Evolutionary conservation across 352 stramenopile species (phyloP), one percentile per base, ranked within the genome.

Genomic region (Globisporangium irregulare): DNA sequence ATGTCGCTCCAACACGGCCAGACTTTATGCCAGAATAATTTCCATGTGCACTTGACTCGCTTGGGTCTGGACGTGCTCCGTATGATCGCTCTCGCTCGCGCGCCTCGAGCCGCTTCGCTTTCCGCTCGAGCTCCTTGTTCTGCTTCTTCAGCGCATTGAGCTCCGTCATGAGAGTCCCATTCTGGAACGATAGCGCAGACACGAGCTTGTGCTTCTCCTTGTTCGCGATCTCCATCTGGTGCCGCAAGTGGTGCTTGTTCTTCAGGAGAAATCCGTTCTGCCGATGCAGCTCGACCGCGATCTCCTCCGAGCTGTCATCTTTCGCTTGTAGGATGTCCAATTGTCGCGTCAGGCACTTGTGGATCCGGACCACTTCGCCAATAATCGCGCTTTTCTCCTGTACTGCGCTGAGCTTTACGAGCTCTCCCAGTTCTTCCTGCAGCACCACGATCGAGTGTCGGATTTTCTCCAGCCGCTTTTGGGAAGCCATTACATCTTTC

Each of bases 261-360:
- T 90, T 84, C 18, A 92, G 65, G 22, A 93, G 67, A 56, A 91
- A 94, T 9, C 64, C 76, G 54, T 92, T 94, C 57, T 94, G 84
- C 7, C 86, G 78, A 59, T 92, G 81, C 0, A 94, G 51, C 66
- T 94, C 86, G 0, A 79, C 73, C 27, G 81, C 90, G 1, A 94
- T 75, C 58, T 91, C 84, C 22, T 89, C 79, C 0, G 72, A 65
- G 0, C 77, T 75, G 18, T 89, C 81, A 41, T 87, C 81, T 12
- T 72, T 72, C 18, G 76, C 79, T 46, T 90, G 74, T 4, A 92
- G 67, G 8, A 74, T 71, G 9, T 86, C 78, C 60, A 87, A 69
- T 59, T 92, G 82, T 0, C 82, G 68, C 0, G 79, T 76, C 24
- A 92, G 69, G 0, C 78, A 73, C 58, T 92, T 92, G 68, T 92